phyloP scores from a whole-genome alignment of 2,329 filamentous ascomycete genomes.

The Emmonsiellopsis sp. region DNA sequence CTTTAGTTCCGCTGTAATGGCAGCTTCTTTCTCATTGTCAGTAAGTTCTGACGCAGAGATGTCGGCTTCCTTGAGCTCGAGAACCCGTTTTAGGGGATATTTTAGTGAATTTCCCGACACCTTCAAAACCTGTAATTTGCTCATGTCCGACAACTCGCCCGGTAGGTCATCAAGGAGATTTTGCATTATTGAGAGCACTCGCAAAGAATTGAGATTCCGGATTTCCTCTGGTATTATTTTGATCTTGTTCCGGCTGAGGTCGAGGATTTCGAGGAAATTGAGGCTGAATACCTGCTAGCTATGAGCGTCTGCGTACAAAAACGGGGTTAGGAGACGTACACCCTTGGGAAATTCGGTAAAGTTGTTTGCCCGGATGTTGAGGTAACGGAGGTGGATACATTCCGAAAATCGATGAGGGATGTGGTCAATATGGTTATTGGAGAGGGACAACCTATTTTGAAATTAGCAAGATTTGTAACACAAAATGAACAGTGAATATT shows the following conservation, averaged over 20 bases:
- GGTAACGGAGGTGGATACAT: conserved; percentile 41
- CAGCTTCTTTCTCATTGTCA: conserved; percentile 52
- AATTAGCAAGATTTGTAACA: conserved; percentile 7
- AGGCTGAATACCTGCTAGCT: conserved; percentile 67
- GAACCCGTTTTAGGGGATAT: conserved; percentile 64
- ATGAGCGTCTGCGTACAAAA: conserved; percentile 14
- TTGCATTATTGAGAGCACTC: conserved; percentile 78
- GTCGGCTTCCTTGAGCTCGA: conserved; percentile 59
- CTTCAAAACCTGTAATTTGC: conserved; percentile 78
- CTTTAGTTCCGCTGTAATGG: conserved; percentile 53
- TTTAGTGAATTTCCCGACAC: conserved; percentile 79
- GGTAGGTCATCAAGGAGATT: conserved; percentile 82
- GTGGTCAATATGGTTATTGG: conserved; percentile 43
- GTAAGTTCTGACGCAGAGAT: conserved; percentile 46
- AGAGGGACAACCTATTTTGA: conserved; percentile 37
- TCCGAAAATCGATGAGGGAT: conserved; percentile 41
- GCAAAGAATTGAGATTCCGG: conserved; percentile 70
- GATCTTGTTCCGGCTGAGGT: conserved; percentile 83
- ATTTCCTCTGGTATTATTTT: conserved; percentile 69
- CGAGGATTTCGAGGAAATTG: conserved; percentile 80
- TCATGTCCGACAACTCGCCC: conserved; percentile 78
- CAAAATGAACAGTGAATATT: background rate
- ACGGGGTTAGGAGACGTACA: conserved; percentile 37
- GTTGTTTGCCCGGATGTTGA: conserved; percentile 42
- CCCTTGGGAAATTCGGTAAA: conserved; percentile 54